These are phyloP conservation scores for Irpex sp. DNA, from an alignment of 1,284 basidiomycete species.

Conservation along the genomic window DNA sequence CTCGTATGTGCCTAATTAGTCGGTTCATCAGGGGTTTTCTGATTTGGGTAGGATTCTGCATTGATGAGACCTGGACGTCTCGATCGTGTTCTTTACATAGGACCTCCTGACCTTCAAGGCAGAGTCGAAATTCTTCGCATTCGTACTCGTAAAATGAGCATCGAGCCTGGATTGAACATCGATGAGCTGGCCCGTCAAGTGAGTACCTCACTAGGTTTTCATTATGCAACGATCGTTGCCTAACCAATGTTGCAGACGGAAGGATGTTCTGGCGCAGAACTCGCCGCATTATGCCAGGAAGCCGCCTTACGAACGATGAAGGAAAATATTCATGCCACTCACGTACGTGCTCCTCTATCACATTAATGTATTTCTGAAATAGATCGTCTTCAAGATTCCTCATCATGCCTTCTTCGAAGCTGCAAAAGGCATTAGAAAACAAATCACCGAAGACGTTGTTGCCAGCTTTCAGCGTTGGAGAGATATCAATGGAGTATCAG, in stretches of 20 bases:
- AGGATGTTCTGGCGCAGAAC: constrained; percentile 96
- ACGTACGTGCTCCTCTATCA: constrained; percentile 45
- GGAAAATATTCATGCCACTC: constrained; percentile 72
- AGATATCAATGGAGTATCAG: constrained; percentile 30
- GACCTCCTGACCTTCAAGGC: constrained; percentile 80
- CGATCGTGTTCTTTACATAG: constrained; percentile 95
- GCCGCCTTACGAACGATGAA: constrained; percentile 92
- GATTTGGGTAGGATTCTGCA: constrained; percentile 74
- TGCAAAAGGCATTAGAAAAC: constrained; percentile 67
- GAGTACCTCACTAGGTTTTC: constrained; percentile 4
- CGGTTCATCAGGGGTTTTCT: neutral
- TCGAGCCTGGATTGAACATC: constrained; percentile 69
- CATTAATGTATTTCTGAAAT: neutral
- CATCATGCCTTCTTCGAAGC: constrained; percentile 75
- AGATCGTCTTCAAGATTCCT: constrained; percentile 54
- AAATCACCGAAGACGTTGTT: constrained; percentile 86
- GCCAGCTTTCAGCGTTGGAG: constrained; percentile 68
- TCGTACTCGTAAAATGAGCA: constrained; percentile 75
- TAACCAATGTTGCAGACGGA: constrained; percentile 56
- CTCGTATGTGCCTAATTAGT: constrained; percentile 56
- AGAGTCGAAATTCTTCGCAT: constrained; percentile 86
- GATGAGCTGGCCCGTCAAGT: constrained; percentile 70
- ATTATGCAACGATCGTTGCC: neutral
- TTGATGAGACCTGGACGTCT: constrained; percentile 93
- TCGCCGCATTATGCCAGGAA: constrained; percentile 92